These are phyloP conservation scores for Starmerella roubikii DNA, from an alignment of 805 yeast species.

Conservation along the genomic window DNA sequence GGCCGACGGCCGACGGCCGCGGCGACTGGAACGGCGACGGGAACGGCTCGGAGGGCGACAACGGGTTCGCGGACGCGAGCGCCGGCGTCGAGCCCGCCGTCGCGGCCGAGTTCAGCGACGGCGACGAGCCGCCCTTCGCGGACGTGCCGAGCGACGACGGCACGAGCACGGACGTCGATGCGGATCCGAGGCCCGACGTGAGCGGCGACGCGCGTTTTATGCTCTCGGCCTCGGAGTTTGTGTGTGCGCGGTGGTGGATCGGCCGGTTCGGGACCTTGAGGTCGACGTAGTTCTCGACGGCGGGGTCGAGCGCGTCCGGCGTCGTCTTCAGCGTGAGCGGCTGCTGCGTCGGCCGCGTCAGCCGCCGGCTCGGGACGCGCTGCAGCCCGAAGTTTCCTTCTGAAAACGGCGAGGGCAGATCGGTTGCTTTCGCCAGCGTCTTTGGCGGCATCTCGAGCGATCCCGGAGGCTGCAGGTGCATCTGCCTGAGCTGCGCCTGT, in stretches of 20 bases:
- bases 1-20: slow-evolving; percentile 6
- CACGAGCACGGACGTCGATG: no score
- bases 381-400: background rate
- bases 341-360: background rate
- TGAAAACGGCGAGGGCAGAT: slow-evolving; percentile 3
- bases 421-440: background rate
- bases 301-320: slow-evolving; percentile 10
- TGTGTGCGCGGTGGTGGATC: no score
- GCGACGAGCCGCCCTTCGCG: no score
- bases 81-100: no score
- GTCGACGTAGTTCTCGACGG: background rate
- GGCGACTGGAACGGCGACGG: slow-evolving; percentile 1
- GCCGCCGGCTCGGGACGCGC: background rate
- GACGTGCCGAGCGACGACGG: no score
- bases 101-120: no score
- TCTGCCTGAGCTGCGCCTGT: background rate
- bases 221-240: no score
- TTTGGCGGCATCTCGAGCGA: slow-evolving; percentile 3
- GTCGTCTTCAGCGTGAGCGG: slow-evolving; percentile 13
- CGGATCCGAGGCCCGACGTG: no score
- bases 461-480: slow-evolving; percentile 1
- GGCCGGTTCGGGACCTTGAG: background rate
- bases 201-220: no score
- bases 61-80: no score
- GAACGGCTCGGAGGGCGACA: no score